Evolutionary conservation across 306 rosid genomes (phyloP), one percentile per base, ranked within the genome.

Genomic region (Macrotyloma uniflorum): DNA sequence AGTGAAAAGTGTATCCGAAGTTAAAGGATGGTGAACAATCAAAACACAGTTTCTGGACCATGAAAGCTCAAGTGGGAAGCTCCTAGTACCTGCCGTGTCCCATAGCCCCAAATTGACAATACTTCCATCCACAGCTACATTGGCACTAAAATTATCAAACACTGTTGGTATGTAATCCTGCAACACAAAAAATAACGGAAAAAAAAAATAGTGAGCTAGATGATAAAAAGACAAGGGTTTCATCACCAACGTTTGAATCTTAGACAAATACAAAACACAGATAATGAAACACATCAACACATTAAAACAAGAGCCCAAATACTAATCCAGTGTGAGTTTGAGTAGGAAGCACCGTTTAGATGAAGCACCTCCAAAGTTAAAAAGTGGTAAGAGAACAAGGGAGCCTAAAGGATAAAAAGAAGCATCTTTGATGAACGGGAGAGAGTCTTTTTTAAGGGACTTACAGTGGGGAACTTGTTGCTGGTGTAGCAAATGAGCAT

Each of bases 401-500:
- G 50, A 78, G 1, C 6, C 15, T 6, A 16, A 20, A 30, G 43
- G 33, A 50, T 23, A 46, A n/a, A 78, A 75, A 49, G 1, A 72
- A 64, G 33, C 42, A 84, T 12, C 4, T 51, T 68, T 76, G 65
- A 70, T 24, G 14, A 57, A 30, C 59, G 78, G 82, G 77, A n/a
- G n/a, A n/a, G n/a, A n/a, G 5, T n/a, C 24, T 24, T 43, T 58
- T 42, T 18, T 35, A 22, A 55, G 55, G 75, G 36, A 81, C 87
- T 82, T 78, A 95, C 98, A 5, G 98, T 92, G 26, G 98, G 98
- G 77, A 95, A 95, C 87, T 89, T 95, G 96, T 95, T 95, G 82
- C 97, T 89, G 62, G 98, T 95, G 87, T 95, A 95, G 86, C 98
- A 95, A 74, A 95, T 90, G 72, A 95, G 98, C 98, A 95, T 91